phyloP scores from a whole-genome alignment of 345 rosid genomes.

The Populus ilicifolia region DNA sequence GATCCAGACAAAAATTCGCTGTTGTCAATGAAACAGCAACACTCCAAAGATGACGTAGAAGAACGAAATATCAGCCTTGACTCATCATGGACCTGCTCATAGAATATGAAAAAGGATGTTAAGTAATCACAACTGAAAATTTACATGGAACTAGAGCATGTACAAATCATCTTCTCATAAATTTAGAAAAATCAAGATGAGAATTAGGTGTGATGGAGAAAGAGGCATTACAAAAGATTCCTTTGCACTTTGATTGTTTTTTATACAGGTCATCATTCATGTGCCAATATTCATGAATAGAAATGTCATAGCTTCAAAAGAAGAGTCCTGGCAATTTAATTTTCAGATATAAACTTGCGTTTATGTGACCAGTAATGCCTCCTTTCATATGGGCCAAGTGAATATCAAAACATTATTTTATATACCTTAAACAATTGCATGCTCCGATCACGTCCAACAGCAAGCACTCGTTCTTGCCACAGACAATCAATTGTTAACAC shows the following conservation, averaged over 20 bases:
- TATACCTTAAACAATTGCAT: slow-evolving; percentile 66
- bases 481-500: slow-evolving; percentile 66
- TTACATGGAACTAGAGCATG: not conserved
- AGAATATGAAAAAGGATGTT: slow-evolving; percentile 17
- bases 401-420: not conserved
- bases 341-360: not conserved
- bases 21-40: slow-evolving; percentile 80
- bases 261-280: no score
- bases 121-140: not conserved
- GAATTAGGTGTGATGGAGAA: not conserved
- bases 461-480: slow-evolving; percentile 69
- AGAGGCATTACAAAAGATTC: no score
- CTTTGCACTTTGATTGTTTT: no score
- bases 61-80: slow-evolving; percentile 73
- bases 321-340: not conserved
- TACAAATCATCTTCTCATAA: not conserved
- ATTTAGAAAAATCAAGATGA: not conserved
- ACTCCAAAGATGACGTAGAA: slow-evolving; percentile 76
- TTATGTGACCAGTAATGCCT: not conserved
- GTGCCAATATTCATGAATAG: not conserved
- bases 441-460: slow-evolving; percentile 83
- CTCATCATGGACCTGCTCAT: slow-evolving; percentile 68
- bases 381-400: not conserved
- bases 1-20: slow-evolving; percentile 89
- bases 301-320: not conserved